Evolutionary conservation across 2,329 filamentous ascomycete species (phyloP).

Genomic region (Phaeosphaeriaceae sp.): DNA sequence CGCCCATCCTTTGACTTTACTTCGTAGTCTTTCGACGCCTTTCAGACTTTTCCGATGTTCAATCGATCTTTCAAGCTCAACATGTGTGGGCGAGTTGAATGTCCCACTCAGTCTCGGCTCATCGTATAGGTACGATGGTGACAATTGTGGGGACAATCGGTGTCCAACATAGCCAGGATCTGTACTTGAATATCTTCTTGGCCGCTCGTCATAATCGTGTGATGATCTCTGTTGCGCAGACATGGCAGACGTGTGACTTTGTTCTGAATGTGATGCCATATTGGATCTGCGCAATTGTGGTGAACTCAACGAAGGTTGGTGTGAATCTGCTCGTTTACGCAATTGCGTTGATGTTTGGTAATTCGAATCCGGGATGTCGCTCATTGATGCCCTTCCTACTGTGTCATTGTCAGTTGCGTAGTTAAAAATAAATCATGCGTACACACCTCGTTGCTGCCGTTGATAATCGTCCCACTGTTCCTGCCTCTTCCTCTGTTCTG

Average conservation of each 20-base stretch:
- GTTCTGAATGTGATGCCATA: neutral
- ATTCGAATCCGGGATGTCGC: constrained; percentile 8
- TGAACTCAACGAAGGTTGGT: constrained; percentile 11
- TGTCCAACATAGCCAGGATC: constrained; percentile 6
- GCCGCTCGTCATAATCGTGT: constrained; percentile 9
- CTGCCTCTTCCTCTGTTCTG: constrained; percentile 9
- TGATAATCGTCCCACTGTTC: constrained; percentile 10
- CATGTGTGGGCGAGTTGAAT: constrained; percentile 37
- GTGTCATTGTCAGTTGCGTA: neutral
- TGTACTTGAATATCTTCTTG: constrained; percentile 14
- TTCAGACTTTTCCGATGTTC: constrained; percentile 15
- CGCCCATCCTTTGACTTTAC: constrained; percentile 19
- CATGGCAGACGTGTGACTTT: constrained; percentile 9
- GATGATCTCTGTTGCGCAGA: constrained; percentile 13
- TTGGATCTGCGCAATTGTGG: neutral
- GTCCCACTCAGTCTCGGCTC: constrained; percentile 30
- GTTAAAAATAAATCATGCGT: neutral
- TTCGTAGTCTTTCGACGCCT: constrained; percentile 21
- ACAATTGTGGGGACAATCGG: constrained; percentile 4
- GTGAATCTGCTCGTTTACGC: constrained; percentile 20
- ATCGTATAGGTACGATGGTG: constrained; percentile 9
- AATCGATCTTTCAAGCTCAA: constrained; percentile 29
- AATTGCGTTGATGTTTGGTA: constrained; percentile 3
- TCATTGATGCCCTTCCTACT: constrained; percentile 10
- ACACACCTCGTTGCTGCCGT: constrained; percentile 9